phyloP scores from a whole-genome alignment of 1,284 basidiomycete genomes.

The Peniophora sp. region DNA sequence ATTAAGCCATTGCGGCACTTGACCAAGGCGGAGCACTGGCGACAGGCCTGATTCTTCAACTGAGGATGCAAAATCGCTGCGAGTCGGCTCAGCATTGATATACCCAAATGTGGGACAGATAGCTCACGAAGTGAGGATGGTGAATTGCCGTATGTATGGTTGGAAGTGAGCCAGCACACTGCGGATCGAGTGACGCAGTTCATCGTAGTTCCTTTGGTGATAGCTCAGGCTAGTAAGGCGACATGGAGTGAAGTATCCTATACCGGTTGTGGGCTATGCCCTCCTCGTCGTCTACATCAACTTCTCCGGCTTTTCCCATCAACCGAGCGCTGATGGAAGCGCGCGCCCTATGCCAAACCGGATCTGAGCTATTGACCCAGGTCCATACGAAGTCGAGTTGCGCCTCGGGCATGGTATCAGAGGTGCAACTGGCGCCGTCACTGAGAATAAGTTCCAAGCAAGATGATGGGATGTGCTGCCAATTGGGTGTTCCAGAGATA shows the following conservation, averaged over 20 bases:
- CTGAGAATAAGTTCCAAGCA: not conserved
- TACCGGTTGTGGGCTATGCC: slow-evolving; percentile 3
- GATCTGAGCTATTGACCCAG: slow-evolving; percentile 23
- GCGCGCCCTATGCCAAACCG: slow-evolving; percentile 12
- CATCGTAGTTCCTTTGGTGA: slow-evolving; percentile 19
- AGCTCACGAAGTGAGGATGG: slow-evolving; percentile 16
- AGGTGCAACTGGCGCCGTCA: not conserved
- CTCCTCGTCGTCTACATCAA: slow-evolving; percentile 11
- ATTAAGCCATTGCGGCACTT: slow-evolving; percentile 18
- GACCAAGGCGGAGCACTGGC: slow-evolving; percentile 15
- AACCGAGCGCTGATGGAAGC: slow-evolving; percentile 3
- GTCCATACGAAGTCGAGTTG: slow-evolving; percentile 21
- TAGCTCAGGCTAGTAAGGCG: not conserved
- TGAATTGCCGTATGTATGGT: slow-evolving; percentile 14
- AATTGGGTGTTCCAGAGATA: not conserved
- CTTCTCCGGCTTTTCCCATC: slow-evolving; percentile 6
- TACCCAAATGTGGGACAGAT: not conserved
- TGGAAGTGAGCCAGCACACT: slow-evolving; percentile 20
- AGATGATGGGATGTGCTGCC: not conserved
- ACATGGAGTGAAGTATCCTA: not conserved
- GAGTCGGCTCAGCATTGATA: not conserved
- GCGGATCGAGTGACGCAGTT: slow-evolving; percentile 21
- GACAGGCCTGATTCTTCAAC: slow-evolving; percentile 4
- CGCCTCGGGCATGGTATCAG: not conserved
- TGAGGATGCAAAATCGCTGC: slow-evolving; percentile 16